Conservation (phyloP, 768 basidiomycete species). For the Leccinum incarnatum region DNA sequence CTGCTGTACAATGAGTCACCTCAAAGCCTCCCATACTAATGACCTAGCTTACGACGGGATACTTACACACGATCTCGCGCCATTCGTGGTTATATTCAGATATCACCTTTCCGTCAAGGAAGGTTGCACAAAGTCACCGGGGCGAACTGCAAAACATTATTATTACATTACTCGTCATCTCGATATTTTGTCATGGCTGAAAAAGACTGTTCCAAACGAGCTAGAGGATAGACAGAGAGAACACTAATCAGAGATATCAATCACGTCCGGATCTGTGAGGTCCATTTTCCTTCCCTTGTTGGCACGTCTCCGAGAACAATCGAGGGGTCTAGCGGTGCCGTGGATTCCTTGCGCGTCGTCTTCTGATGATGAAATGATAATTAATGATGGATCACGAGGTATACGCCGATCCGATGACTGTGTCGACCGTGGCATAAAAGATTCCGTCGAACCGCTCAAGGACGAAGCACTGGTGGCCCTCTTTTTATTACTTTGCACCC, state of each 20-base stretch:
- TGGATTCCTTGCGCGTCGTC: slow-evolving; percentile 8
- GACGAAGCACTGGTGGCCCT: slow-evolving; percentile 15
- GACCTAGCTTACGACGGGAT: no score
- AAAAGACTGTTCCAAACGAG: neutral
- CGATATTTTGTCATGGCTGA: neutral
- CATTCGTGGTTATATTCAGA: no score
- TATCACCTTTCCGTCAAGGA: neutral
- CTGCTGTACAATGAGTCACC: no score
- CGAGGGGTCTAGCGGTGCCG: neutral
- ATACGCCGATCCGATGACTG: slow-evolving; percentile 14
- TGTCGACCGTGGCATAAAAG: slow-evolving; percentile 16
- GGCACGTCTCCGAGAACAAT: slow-evolving; percentile 8
- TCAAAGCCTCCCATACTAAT: no score
- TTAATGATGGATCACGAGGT: slow-evolving; percentile 23
- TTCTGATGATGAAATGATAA: slow-evolving; percentile 21
- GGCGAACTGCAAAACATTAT: neutral
- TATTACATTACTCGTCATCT: neutral
- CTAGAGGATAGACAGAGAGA: neutral
- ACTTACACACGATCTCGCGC: no score
- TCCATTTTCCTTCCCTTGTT: slow-evolving; percentile 23
- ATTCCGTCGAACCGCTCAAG: slow-evolving; percentile 9
- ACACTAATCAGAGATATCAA: slow-evolving; percentile 48
- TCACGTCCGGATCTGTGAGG: slow-evolving; percentile 44
- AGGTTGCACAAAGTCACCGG: neutral
- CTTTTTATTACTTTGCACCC: slow-evolving; percentile 6